Evolutionary conservation across 805 yeast species (phyloP).

Genomic region (Trichomonascus vanleenenianus): DNA sequence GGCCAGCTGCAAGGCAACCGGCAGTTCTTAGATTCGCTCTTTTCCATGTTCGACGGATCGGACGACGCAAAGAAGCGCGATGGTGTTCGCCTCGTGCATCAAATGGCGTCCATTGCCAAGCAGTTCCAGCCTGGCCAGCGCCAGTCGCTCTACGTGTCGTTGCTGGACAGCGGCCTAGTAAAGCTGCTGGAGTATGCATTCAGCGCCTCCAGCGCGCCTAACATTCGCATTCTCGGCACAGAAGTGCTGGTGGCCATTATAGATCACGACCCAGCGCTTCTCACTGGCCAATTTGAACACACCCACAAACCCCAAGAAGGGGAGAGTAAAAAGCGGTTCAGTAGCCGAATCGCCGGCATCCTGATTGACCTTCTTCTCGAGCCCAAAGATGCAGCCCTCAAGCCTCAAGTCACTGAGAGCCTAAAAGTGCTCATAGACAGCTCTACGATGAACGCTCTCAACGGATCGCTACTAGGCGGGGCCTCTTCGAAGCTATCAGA

Average conservation of each 20-base stretch:
- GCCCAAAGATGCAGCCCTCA: conserved; percentile 62
- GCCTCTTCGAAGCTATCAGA: background rate
- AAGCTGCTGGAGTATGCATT: conserved; percentile 67
- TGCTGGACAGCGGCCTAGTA: conserved; percentile 64
- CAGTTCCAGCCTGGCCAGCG: conserved; percentile 53
- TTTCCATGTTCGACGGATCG: conserved; percentile 41
- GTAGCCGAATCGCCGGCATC: conserved; percentile 14
- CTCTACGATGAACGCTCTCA: background rate
- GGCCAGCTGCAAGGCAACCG: conserved; percentile 45
- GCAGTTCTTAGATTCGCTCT: conserved; percentile 49
- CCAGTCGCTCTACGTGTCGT: conserved; percentile 51
- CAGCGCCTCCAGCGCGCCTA: conserved; percentile 32
- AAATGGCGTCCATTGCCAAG: conserved; percentile 69
- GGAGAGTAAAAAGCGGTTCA: background rate
- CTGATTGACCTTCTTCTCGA: conserved; percentile 52
- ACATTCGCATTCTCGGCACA: conserved; percentile 61
- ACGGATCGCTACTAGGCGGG: background rate
- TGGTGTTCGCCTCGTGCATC: conserved; percentile 73
- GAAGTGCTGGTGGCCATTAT: conserved; percentile 74
- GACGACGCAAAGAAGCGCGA: conserved; percentile 32
- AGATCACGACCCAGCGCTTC: conserved; percentile 70
- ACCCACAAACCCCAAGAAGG: background rate
- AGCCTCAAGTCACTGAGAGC: conserved; percentile 80
- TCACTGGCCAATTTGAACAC: conserved; percentile 22
- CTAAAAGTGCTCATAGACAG: conserved; percentile 62